Conservation (phyloP, 495 filamentous ascomycete genomes). For the Tuber calosporum region DNA sequence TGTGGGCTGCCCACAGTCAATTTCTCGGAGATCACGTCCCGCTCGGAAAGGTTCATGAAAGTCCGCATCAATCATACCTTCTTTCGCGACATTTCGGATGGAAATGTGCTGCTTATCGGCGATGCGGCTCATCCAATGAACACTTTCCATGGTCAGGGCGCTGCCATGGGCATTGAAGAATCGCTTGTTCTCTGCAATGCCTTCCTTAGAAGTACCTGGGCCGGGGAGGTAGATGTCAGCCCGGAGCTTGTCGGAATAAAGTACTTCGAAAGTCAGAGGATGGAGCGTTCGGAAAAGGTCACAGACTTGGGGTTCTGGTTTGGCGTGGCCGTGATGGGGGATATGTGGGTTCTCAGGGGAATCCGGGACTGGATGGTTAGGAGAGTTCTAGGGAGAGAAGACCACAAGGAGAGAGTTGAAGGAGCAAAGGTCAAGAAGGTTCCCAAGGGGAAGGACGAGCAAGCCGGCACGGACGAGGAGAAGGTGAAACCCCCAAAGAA, state of each 20-base stretch:
- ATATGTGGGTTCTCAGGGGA: slow-evolving; percentile 19
- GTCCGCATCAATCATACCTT: slow-evolving; percentile 26
- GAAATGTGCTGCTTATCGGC: slow-evolving; percentile 22
- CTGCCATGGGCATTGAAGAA: slow-evolving; percentile 32
- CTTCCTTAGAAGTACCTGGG: slow-evolving; percentile 20
- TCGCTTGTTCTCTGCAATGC: slow-evolving; percentile 12
- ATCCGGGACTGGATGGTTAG: slow-evolving; percentile 17
- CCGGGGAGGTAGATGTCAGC: not conserved
- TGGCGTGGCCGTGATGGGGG: slow-evolving; percentile 25
- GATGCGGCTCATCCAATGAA: slow-evolving; percentile 35
- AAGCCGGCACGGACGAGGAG: not conserved
- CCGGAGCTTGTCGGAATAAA: slow-evolving; percentile 10
- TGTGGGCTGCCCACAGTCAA: not conserved
- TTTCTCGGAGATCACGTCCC: slow-evolving; percentile 22
- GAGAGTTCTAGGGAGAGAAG: not conserved
- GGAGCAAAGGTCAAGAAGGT: not conserved
- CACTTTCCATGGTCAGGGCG: slow-evolving; percentile 31
- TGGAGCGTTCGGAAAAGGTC: slow-evolving; percentile 13
- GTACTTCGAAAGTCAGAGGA: slow-evolving; percentile 14
- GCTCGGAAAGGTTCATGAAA: slow-evolving; percentile 15
- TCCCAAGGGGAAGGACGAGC: not conserved
- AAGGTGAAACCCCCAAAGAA: slow-evolving; percentile 1
- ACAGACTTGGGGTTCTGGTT: slow-evolving; percentile 30
- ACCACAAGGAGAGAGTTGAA: not conserved
- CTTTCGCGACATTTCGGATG: slow-evolving; percentile 9